These are phyloP conservation scores for Geosmithia morbida DNA, from an alignment of 2,329 filamentous ascomycete species.

Conservation along the genomic window DNA sequence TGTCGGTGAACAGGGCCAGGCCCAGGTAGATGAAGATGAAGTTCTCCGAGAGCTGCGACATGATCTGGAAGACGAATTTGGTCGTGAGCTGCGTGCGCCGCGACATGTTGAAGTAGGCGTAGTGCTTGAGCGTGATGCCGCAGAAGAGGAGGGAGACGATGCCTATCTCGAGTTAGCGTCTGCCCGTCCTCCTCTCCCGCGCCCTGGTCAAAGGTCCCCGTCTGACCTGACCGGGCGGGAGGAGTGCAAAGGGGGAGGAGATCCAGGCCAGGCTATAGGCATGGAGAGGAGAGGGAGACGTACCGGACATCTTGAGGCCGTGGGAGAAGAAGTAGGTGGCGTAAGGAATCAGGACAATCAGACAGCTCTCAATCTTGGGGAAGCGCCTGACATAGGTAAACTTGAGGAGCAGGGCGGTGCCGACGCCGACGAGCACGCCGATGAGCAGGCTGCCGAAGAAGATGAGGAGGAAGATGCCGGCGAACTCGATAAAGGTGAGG, in stretches of 20 bases:
- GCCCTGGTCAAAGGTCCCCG: too few species aligned
- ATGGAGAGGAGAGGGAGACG: neutral
- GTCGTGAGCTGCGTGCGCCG: conserved; percentile 92
- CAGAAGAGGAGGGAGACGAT: conserved; percentile 96
- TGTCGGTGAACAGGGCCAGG: conserved; percentile 85
- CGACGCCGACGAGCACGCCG: conserved; percentile 74
- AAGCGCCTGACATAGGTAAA: conserved; percentile 87
- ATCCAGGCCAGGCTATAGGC: neutral
- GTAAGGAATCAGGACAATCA: conserved; percentile 89
- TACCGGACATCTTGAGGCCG: conserved; percentile 87
- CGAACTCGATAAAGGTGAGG: conserved; percentile 75
- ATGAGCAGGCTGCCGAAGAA: conserved; percentile 93
- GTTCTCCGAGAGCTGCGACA: conserved; percentile 92
- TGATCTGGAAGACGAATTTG: conserved; percentile 92
- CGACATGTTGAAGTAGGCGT: conserved; percentile 99
- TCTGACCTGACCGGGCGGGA: too few species aligned
- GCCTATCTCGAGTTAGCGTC: conserved; percentile 35
- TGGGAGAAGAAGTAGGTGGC: conserved; percentile 97
- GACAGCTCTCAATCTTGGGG: conserved; percentile 91
- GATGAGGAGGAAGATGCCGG: conserved; percentile 86
- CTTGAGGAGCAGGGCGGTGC: conserved; percentile 78
- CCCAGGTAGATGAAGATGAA: conserved; percentile 99
- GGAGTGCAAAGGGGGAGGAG: too few species aligned
- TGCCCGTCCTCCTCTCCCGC: neutral
- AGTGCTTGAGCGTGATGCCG: conserved; percentile 96